A percentile compares a stretch with the other conserved stretches of the same genome.
Evolutionary conservation across 2,329 filamentous ascomycete genomes (phyloP).

Genomic region (Penicillium sp.): DNA sequence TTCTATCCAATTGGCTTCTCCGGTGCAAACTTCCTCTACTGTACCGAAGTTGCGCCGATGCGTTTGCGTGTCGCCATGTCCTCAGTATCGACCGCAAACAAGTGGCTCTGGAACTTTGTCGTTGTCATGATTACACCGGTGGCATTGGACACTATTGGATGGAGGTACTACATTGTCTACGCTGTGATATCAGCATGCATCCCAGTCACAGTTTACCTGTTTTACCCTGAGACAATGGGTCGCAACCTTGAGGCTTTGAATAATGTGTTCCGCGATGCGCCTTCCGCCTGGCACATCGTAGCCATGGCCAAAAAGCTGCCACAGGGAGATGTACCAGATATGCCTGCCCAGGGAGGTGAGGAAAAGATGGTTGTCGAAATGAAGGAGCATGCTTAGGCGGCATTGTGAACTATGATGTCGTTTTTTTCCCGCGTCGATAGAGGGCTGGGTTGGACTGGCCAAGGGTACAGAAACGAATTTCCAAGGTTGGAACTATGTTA

Average conservation of each 20-base stretch:
- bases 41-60: constrained; percentile 25
- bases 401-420: not conserved
- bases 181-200: constrained; percentile 24
- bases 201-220: constrained; percentile 19
- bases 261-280: constrained; percentile 26
- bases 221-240: constrained; percentile 29
- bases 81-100: constrained; percentile 24
- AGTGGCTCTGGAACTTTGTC: constrained; percentile 28
- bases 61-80: constrained; percentile 25
- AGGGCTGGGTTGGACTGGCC: too few relatives aligned
- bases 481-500: too few relatives aligned
- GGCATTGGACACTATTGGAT: constrained; percentile 24
- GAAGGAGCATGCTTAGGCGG: not conserved
- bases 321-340: constrained; percentile 14
- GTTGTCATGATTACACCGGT: constrained; percentile 27
- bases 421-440: too few relatives aligned
- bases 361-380: not conserved
- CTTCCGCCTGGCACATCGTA: constrained; percentile 23
- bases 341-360: not conserved
- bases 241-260: constrained; percentile 27
- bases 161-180: constrained; percentile 25
- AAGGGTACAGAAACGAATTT: too few relatives aligned
- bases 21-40: constrained; percentile 27
- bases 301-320: constrained; percentile 23
- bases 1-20: constrained; percentile 25